phyloP scores from a whole-genome alignment of 2,329 filamentous ascomycete species.

The Penicillium sp. region DNA sequence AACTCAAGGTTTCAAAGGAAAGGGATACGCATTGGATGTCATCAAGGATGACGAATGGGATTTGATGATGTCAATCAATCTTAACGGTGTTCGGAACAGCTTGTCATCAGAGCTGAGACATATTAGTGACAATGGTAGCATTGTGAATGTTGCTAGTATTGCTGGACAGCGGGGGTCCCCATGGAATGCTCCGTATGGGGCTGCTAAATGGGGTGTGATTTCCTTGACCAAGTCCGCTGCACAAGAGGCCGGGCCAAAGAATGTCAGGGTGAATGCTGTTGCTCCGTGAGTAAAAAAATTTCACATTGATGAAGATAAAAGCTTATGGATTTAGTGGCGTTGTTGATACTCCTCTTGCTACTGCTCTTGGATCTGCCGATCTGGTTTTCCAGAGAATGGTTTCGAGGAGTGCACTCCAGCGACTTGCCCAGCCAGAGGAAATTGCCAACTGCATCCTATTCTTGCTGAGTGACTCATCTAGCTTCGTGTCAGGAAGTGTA shows the following conservation, averaged over 20 bases:
- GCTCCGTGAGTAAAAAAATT: neutral
- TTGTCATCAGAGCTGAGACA: neutral
- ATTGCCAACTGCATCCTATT: neutral
- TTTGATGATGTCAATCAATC: neutral
- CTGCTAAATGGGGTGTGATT: neutral
- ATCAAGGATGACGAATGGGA: neutral
- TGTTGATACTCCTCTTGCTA: neutral
- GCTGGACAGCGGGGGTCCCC: neutral
- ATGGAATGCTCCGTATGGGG: neutral
- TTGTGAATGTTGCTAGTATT: neutral
- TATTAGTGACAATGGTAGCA: neutral
- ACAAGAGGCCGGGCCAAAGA: neutral
- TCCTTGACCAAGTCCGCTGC: neutral
- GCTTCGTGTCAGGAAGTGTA: neutral
- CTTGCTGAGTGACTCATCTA: neutral
- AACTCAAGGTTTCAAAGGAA: neutral
- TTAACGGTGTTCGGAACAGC: neutral
- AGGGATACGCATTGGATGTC: neutral
- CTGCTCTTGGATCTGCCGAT: neutral
- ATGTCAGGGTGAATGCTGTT: neutral
- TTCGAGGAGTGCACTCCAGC: neutral
- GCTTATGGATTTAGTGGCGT: neutral
- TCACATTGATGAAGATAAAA: accelerated
- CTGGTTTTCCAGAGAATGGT: neutral
- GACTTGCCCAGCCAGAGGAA: neutral